These are phyloP conservation scores for Fusarium ramigenum DNA, from an alignment of 2,329 filamentous ascomycete genomes.

Conservation along the genomic window DNA sequence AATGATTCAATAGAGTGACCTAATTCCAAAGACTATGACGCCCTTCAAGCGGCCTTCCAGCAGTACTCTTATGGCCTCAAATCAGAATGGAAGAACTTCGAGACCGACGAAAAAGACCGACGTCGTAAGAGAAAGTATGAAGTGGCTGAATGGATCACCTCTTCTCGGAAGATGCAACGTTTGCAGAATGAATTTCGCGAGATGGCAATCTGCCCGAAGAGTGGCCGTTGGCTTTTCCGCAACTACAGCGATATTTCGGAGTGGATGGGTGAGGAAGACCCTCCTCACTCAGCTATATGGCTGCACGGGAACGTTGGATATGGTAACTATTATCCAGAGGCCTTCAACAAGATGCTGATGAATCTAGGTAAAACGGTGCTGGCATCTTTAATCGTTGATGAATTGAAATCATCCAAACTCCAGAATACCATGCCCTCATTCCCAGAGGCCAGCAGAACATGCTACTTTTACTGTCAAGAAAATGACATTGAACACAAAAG, in stretches of 20 bases:
- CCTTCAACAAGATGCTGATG: accelerated
- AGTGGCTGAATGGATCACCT: neutral
- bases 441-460: neutral
- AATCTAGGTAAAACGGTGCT: neutral
- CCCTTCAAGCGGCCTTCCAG: neutral
- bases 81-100: neutral
- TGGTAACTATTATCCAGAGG: neutral
- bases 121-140: neutral
- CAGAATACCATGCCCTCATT: accelerated
- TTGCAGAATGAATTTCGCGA: neutral
- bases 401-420: neutral
- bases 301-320: neutral
- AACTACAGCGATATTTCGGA: neutral
- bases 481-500: neutral
- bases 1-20: too few species aligned
- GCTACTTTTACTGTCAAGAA: constrained; percentile 13
- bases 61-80: neutral
- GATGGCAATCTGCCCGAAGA: neutral
- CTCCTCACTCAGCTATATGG: constrained; percentile 3
- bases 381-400: neutral
- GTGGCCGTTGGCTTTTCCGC: constrained; percentile 2
- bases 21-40: neutral
- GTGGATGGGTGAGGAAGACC: constrained; percentile 4
- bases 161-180: neutral
- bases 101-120: accelerated